A percentile compares a stretch with the other conserved stretches of the same genome.
phyloP scores from a whole-genome alignment of 345 rosid species.

The Sonneratia alba region DNA sequence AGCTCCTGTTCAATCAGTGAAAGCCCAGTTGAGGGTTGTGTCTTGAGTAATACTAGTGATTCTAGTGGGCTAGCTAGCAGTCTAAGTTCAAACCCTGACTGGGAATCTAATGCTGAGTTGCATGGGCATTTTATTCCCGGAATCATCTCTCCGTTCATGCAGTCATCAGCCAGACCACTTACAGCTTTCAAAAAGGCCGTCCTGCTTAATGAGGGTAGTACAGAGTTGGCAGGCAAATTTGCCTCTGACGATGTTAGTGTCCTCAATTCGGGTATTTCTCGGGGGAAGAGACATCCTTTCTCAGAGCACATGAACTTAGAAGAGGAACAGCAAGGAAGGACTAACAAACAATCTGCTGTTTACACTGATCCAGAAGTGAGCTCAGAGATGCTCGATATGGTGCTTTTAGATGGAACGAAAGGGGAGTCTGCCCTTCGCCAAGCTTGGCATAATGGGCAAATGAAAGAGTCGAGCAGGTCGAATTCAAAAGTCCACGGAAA shows the following conservation, averaged over 20 bases:
- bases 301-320: conserved; percentile 7
- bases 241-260: background rate
- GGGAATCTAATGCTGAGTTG: conserved; percentile 12
- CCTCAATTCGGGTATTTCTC: conserved; percentile 12
- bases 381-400: conserved; percentile 14
- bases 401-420: conserved; percentile 5
- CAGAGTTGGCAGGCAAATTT: background rate
- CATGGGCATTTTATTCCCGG: conserved; percentile 12
- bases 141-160: conserved; percentile 17
- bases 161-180: conserved; percentile 10
- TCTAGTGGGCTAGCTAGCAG: conserved; percentile 7
- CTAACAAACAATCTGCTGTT: conserved; percentile 22
- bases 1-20: background rate
- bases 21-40: conserved; percentile 14
- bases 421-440: conserved; percentile 13
- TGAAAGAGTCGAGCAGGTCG: background rate
- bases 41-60: background rate
- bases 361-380: conserved; percentile 9
- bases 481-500: conserved; percentile 5
- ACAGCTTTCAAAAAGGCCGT: background rate
- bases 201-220: conserved; percentile 13
- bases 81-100: conserved; percentile 9
- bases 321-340: conserved; percentile 15
- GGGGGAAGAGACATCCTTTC: conserved; percentile 12
- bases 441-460: conserved; percentile 7